Evolutionary conservation across 371 early-diverging fungal genomes (phyloP).

Genomic region (Mortierella sp.): DNA sequence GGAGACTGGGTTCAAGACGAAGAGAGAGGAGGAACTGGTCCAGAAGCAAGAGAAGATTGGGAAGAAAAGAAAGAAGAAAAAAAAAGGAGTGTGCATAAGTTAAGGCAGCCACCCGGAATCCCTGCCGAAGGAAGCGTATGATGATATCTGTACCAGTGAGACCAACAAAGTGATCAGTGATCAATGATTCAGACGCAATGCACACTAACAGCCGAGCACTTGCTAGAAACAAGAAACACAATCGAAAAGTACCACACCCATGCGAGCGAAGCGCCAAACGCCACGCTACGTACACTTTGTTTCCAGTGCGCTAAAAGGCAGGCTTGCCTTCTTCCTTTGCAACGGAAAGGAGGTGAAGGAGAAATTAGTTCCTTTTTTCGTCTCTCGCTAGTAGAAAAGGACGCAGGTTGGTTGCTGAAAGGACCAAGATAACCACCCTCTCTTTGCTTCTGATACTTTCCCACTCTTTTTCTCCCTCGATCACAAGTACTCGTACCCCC

Average conservation of each 20-base stretch:
- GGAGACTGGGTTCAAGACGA: not conserved
- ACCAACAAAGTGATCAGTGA: not conserved
- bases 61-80: not conserved
- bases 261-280: not conserved
- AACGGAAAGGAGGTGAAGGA: not conserved
- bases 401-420: not conserved
- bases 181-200: not conserved
- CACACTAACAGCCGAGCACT: not conserved
- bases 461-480: not conserved
- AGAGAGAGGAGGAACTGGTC: no score
- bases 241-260: slow-evolving; percentile 4
- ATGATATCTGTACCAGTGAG: not conserved
- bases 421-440: not conserved
- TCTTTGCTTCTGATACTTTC: not conserved
- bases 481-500: not conserved
- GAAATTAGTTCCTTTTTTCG: not conserved
- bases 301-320: not conserved
- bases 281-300: not conserved
- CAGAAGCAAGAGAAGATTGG: not conserved
- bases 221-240: no score
- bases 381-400: no score
- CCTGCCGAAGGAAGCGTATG: not conserved
- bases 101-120: not conserved
- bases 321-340: not conserved
- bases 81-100: not conserved